Evolutionary conservation across 148 eudicot genomes (phyloP).

Genomic region (Camellia sinensis): DNA sequence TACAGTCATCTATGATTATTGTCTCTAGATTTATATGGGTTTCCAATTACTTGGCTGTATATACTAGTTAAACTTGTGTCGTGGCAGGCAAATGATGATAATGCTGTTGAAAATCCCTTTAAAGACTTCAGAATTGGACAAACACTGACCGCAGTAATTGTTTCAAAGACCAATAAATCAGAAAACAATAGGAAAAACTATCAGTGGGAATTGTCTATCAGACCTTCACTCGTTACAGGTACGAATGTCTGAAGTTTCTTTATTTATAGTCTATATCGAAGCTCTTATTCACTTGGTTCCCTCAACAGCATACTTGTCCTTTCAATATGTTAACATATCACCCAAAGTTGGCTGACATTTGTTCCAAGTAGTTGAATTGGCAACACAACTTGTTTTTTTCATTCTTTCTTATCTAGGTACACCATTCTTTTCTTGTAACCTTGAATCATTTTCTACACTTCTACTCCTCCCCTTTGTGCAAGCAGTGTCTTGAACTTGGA

Average conservation of each 20-base stretch:
- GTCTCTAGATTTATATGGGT: constrained; percentile 8
- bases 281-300: background rate
- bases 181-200: constrained; percentile 36
- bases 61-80: background rate
- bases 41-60: background rate
- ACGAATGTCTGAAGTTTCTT: constrained; percentile 4
- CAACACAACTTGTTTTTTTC: background rate
- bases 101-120: constrained; percentile 60
- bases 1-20: background rate
- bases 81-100: constrained; percentile 52
- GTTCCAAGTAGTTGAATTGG: background rate
- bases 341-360: background rate
- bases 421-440: background rate
- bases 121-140: constrained; percentile 71
- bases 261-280: background rate
- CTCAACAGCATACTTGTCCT: constrained; percentile 3
- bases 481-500: background rate
- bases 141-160: constrained; percentile 66
- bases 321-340: constrained; percentile 8
- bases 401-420: background rate
- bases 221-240: constrained; percentile 68
- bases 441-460: background rate
- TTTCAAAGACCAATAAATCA: constrained; percentile 45
- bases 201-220: constrained; percentile 86
- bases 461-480: background rate